These are phyloP conservation scores for Zizania palustris DNA, from an alignment of 202 grass and related monocot genomes.

Conservation along the genomic window DNA sequence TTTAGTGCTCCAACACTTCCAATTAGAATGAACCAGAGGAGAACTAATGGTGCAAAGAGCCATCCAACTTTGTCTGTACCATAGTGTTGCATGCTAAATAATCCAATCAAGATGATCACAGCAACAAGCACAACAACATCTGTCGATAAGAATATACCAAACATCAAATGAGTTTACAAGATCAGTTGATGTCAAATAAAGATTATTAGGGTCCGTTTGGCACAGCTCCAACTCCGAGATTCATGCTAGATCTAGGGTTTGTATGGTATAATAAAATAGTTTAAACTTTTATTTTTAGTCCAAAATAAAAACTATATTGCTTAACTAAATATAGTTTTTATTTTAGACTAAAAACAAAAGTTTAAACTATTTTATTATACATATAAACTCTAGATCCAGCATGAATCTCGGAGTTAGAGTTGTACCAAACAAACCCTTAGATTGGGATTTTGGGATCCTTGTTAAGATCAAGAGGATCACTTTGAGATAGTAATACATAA, in stretches of 20 bases:
- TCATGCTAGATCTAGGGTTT: too few species aligned
- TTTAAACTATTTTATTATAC: too few species aligned
- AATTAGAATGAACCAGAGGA: conserved; percentile 92
- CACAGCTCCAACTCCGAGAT: too few species aligned
- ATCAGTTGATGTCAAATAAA: conserved; percentile 21
- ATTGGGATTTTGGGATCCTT: conserved; percentile 12
- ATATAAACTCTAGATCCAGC: too few species aligned
- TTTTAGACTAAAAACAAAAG: too few species aligned
- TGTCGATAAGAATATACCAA: conserved; percentile 47
- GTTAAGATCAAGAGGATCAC: neutral
- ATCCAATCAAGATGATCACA: conserved; percentile 85
- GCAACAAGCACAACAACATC: conserved; percentile 83
- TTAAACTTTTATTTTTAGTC: too few species aligned
- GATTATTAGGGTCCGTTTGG: too few species aligned
- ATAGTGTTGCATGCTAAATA: conserved; percentile 98
- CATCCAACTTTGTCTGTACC: conserved; percentile 97
- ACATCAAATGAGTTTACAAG: conserved; percentile 16
- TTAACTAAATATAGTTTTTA: too few species aligned
- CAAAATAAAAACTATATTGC: too few species aligned
- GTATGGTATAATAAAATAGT: too few species aligned
- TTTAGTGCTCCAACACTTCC: conserved; percentile 80
- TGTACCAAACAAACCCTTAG: too few species aligned
- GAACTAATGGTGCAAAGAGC: conserved; percentile 91
- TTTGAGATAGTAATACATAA: neutral
- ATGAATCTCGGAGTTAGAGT: too few species aligned